Evolutionary conservation across 805 yeast genomes (phyloP), one percentile per base, ranked within the genome.

Genomic region (Metschnikowia hibisci): DNA sequence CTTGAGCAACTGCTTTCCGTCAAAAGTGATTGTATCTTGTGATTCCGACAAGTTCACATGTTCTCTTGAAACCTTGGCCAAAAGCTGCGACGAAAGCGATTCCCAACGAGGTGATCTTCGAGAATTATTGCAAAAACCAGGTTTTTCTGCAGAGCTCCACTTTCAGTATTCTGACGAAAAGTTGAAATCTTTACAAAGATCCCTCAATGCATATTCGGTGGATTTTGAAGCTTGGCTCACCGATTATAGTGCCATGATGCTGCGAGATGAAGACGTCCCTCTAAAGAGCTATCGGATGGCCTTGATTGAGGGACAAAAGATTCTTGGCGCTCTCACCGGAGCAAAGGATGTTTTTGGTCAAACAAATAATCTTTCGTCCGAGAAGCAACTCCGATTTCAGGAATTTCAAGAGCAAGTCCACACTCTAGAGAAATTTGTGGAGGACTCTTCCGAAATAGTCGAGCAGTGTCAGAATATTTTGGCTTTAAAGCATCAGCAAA

Each of bases 251-350:
- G 61, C 60, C 4, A 42, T 69, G 4, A 61, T 81, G 59, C 40
- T 54, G 0, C 63, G 63, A 1, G 65, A 71, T 41, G 69, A 45
- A 2, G 72, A 70, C 9, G 77, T 84, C 2, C 52, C 80, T 1
- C 58, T 81, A 32, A 73, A 73, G 42, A 45, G 61, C 2, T 65
- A 79, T 45, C 73, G 66, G 46, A 47, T 63, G 0, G 52, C 81
- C n/a, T 60, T 74, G 4, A 42, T 55, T 3, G 87, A 82, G 38
- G 84, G 87, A 5, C 82, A 80, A 46, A 66, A 71, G 33, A 69
- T 81, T 1, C 56, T 57, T n/a, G 64, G 64, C 5, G 63, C 67
- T 1, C 58, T 76, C 3, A 58, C 68, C 0, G 57, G 67, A 2
- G 51, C 62, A 12, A 54, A 48, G 18, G 42, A 39, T 11, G 39